Evolutionary conservation across 176 grass and related monocot genomes (phyloP).

Genomic region (Oryza punctata): DNA sequence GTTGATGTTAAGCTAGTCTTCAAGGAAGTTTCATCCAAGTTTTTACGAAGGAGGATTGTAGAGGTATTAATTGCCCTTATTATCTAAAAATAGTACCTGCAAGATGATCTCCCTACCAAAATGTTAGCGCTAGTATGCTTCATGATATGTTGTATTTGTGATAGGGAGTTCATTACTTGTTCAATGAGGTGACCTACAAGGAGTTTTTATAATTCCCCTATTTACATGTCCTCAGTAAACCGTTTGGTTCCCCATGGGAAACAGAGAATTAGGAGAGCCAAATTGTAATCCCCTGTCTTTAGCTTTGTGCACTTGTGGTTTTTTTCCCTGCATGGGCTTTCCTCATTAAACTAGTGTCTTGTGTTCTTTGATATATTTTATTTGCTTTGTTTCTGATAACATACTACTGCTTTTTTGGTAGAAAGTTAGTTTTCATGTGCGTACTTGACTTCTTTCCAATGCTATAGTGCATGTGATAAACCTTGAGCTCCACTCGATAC

Average conservation of each 20-base stretch:
- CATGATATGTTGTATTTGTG: background rate
- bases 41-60: slow-evolving; percentile 83
- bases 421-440: slow-evolving; percentile 14
- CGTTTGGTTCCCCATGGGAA: too few species aligned
- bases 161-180: too few species aligned
- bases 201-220: background rate
- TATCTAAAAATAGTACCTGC: background rate
- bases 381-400: background rate
- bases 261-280: too few species aligned
- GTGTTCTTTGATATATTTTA: background rate
- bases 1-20: slow-evolving; percentile 99
- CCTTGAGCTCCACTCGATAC: too few species aligned
- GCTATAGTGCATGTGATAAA: background rate
- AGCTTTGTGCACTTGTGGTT: background rate
- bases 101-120: background rate
- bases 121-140: slow-evolving; percentile 28
- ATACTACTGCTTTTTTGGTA: slow-evolving; percentile 9
- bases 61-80: slow-evolving; percentile 57
- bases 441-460: slow-evolving; percentile 13
- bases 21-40: slow-evolving; percentile 96
- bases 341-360: background rate
- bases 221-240: too few species aligned
- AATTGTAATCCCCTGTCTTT: background rate
- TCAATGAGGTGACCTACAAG: background rate
- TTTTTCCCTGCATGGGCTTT: background rate